Percentiles rank a stretch among this genome's conserved stretches.
phyloP scores from a whole-genome alignment of 2,329 filamentous ascomycete species.

The Phaeosphaeriaceae sp. region DNA sequence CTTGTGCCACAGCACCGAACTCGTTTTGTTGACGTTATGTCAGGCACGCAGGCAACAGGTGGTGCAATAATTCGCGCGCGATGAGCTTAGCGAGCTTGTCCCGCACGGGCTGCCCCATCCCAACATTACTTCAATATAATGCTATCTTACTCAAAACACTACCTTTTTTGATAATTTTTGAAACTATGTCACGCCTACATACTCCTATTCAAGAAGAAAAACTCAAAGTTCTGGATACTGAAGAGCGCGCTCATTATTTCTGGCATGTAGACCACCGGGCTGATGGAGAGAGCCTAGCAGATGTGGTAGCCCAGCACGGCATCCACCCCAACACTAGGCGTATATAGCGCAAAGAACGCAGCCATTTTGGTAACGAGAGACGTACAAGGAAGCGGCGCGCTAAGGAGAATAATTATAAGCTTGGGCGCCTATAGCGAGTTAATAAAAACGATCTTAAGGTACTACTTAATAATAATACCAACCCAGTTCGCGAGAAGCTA shows the following conservation, averaged over 20 bases:
- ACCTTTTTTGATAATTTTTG: too few species aligned
- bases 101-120: too few species aligned
- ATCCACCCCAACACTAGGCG: not conserved
- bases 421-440: not conserved
- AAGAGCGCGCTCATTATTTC: slow-evolving; percentile 1
- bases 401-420: not conserved
- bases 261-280: not conserved
- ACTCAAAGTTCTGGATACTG: not conserved
- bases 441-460: not conserved
- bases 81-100: too few species aligned
- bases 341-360: not conserved
- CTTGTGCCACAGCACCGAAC: too few species aligned
- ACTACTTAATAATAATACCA: not conserved
- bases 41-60: too few species aligned
- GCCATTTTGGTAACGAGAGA: not conserved
- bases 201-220: too few species aligned
- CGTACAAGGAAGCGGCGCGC: not conserved
- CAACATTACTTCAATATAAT: too few species aligned
- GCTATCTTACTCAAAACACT: too few species aligned
- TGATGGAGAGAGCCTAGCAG: not conserved
- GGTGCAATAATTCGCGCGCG: too few species aligned
- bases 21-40: too few species aligned
- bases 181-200: too few species aligned
- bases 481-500: not conserved
- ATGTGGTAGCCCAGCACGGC: not conserved